Conservation (phyloP, 2,329 filamentous ascomycete species). For the Curvularia spicifera region DNA sequence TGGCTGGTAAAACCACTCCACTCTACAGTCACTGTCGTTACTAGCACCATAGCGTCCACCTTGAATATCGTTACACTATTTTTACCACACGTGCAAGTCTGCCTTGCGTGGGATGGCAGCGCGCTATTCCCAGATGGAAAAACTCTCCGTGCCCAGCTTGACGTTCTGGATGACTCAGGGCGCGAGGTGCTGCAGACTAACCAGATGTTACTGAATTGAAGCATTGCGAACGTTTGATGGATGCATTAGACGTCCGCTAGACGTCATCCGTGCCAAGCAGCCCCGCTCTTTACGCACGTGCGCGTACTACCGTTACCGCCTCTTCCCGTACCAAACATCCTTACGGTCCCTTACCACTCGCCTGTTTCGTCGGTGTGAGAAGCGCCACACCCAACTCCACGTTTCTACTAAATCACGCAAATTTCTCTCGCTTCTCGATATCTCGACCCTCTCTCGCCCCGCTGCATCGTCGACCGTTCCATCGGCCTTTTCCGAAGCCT, state of each 20-base stretch:
- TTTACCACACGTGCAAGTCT: constrained; percentile 22
- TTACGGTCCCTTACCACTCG: constrained; percentile 11
- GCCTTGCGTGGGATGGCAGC: constrained; percentile 21
- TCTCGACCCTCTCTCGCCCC: constrained; percentile 11
- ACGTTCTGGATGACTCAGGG: not conserved
- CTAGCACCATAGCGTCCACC: constrained; percentile 6
- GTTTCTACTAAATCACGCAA: constrained; percentile 7
- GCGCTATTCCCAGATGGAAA: constrained; percentile 5
- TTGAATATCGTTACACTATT: constrained; percentile 18
- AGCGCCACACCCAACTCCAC: constrained; percentile 24
- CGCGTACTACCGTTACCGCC: constrained; percentile 35
- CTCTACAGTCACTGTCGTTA: constrained; percentile 1
- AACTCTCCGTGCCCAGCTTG: not conserved
- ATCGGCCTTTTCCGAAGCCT: constrained; percentile 17
- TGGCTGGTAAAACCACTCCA: constrained; percentile 2
- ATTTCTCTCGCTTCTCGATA: constrained; percentile 12
- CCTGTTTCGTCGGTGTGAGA: constrained; percentile 41
- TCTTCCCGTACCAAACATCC: constrained; percentile 27
- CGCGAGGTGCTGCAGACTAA: constrained; percentile 5
- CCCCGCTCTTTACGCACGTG: constrained; percentile 16
- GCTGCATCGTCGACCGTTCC: constrained; percentile 13
- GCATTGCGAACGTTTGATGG: constrained; percentile 13
- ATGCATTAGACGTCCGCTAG: constrained; percentile 16
- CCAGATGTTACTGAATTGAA: constrained; percentile 8
- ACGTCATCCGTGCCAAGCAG: constrained; percentile 29